A percentile compares a stretch with the other conserved stretches of the same genome.
Evolutionary conservation across 1,284 basidiomycete species (phyloP).

Genomic region (Coniophora puteana): DNA sequence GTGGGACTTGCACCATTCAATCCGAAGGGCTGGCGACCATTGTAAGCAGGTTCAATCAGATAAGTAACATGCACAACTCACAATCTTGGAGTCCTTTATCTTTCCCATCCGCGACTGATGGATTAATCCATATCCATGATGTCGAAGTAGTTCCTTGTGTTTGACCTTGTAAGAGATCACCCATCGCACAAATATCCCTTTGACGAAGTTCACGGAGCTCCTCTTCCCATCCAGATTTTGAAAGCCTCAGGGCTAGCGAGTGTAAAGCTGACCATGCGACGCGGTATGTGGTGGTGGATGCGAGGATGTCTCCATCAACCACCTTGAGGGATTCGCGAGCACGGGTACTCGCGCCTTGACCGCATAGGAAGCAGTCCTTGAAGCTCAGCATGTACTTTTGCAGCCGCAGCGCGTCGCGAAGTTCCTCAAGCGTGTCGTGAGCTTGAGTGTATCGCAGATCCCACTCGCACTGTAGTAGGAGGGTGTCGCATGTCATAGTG

Average conservation of each 20-base stretch:
- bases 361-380: neutral
- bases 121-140: too few species aligned
- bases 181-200: neutral
- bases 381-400: neutral
- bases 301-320: neutral
- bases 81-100: too few species aligned
- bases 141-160: too few species aligned
- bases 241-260: neutral
- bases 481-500: neutral
- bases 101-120: too few species aligned
- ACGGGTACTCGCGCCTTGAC: conserved; percentile 1
- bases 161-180: neutral
- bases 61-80: too few species aligned
- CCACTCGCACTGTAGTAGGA: neutral
- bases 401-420: neutral
- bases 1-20: conserved; percentile 3
- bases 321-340: neutral
- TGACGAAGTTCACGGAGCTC: neutral
- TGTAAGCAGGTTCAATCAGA: too few species aligned
- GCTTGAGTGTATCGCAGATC: conserved; percentile 1
- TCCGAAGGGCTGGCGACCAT: conserved; percentile 1
- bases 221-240: neutral
- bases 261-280: neutral
- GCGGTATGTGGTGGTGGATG: neutral
- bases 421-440: neutral